Conservation (phyloP, 2,329 filamentous ascomycete genomes). For the Aspergillus sp. region DNA sequence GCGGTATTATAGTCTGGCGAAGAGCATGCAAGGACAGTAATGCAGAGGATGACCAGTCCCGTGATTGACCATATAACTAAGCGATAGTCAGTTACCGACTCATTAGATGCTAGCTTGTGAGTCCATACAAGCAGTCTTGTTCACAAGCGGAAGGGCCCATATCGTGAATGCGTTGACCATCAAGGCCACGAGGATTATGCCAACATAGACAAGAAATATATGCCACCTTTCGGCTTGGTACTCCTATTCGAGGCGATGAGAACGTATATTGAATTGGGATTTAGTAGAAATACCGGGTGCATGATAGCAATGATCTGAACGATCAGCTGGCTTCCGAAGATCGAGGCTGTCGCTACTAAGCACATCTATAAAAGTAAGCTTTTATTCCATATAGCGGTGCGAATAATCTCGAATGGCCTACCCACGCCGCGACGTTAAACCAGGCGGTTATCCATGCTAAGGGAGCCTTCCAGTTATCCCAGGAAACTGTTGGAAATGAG, state of each 20-base stretch:
- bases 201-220: neutral
- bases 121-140: neutral
- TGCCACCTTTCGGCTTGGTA: neutral
- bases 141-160: neutral
- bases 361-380: neutral
- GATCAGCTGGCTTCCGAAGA: neutral
- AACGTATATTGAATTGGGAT: neutral
- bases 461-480: neutral
- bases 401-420: neutral
- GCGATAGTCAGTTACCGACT: neutral
- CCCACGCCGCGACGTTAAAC: neutral
- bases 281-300: neutral
- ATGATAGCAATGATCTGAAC: neutral
- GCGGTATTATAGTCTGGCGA: neutral
- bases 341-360: neutral
- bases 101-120: neutral
- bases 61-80: neutral
- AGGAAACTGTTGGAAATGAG: neutral
- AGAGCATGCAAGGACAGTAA: neutral
- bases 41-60: neutral
- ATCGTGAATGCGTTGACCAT: neutral
- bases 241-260: neutral
- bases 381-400: neutral
- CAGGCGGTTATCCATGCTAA: neutral
- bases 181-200: neutral